phyloP scores from a whole-genome alignment of 805 yeast genomes.

The Candida yuanshanica region DNA sequence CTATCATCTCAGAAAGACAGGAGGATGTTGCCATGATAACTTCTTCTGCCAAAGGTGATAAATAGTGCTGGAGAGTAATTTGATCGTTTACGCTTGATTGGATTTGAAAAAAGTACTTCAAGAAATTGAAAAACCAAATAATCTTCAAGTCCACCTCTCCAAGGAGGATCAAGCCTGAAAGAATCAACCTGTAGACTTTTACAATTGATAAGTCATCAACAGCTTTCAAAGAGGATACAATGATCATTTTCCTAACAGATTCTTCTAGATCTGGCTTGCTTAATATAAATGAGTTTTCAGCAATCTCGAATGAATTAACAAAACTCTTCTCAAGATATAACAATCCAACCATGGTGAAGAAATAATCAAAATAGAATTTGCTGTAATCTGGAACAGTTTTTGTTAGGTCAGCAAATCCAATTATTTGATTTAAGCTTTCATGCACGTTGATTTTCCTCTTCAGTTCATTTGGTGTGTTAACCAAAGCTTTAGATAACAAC shows the following conservation, averaged over 20 bases:
- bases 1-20: background rate
- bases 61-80: background rate
- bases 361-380: background rate
- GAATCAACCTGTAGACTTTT: conserved; percentile 31
- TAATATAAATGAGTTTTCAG: background rate
- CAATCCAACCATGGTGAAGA: conserved; percentile 10
- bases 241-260: conserved; percentile 12
- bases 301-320: background rate
- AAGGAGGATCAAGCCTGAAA: conserved; percentile 37
- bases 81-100: background rate
- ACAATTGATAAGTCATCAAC: conserved; percentile 34
- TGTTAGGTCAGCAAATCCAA: background rate
- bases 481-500: background rate
- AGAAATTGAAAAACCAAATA: conserved; percentile 36
- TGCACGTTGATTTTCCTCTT: background rate
- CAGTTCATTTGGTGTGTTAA: background rate
- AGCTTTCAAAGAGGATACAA: conserved; percentile 11
- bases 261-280: conserved; percentile 6
- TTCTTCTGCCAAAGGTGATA: background rate
- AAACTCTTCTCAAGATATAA: conserved; percentile 8
- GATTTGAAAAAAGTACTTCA: conserved; percentile 26
- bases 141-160: conserved; percentile 40
- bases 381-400: background rate
- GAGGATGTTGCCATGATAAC: background rate
- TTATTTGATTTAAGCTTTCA: background rate